A percentile compares a stretch with the other conserved stretches of the same genome.
These are phyloP conservation scores for Trichoderma koningiopsis DNA, from an alignment of 2,329 filamentous ascomycete species.

Conservation along the genomic window DNA sequence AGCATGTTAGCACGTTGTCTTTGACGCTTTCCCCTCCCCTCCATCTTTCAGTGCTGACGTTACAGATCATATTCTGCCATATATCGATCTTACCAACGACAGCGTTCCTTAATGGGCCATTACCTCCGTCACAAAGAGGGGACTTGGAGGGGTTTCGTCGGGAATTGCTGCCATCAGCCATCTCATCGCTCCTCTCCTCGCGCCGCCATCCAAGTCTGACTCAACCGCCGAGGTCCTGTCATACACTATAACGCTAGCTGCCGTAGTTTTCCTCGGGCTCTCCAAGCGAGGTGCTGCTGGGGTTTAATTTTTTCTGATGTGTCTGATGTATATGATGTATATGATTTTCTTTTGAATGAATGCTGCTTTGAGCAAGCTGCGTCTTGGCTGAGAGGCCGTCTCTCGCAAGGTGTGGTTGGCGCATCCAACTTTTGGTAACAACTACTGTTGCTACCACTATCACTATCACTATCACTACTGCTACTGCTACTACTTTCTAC, in stretches of 20 bases:
- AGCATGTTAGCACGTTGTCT: slow-evolving; percentile 5
- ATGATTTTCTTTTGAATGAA: background rate
- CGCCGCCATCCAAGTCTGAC: background rate
- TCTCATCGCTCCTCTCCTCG: background rate
- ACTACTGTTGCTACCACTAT: background rate
- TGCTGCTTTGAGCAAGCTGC: slow-evolving; percentile 4
- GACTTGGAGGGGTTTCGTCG: background rate
- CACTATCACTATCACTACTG: background rate
- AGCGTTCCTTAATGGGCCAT: background rate
- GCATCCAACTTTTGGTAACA: background rate
- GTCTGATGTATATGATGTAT: background rate
- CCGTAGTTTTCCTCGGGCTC: slow-evolving; percentile 5
- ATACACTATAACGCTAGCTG: slow-evolving; percentile 9
- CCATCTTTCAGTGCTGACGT: slow-evolving; percentile 8
- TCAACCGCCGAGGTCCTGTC: background rate
- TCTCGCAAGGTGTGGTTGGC: background rate
- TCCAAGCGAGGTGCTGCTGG: slow-evolving; percentile 10
- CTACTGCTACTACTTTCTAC: background rate
- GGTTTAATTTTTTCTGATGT: background rate
- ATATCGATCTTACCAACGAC: slow-evolving; percentile 12
- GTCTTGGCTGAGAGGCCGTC: background rate
- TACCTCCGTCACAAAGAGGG: background rate
- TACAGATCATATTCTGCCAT: slow-evolving; percentile 6
- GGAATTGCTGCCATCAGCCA: background rate
- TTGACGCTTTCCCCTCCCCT: background rate